Evolutionary conservation across 2,329 filamentous ascomycete genomes (phyloP), one percentile per base, ranked within the genome.

Genomic region (Macrophomina tecta): DNA sequence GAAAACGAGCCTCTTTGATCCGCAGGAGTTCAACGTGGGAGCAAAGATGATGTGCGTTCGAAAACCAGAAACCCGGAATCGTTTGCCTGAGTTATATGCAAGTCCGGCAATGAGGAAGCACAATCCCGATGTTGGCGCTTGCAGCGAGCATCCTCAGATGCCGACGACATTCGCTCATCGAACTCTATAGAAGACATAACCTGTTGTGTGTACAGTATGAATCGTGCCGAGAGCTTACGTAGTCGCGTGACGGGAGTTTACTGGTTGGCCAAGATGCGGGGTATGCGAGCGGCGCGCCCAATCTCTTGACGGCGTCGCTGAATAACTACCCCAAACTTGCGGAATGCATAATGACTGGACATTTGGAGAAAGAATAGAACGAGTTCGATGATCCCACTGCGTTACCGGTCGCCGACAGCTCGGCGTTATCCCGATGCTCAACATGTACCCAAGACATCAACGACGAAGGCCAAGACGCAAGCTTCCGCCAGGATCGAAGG

Each of bases 261-360:
- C 38, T 58, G 36, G 53, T 14, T 30, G 36, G 53, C 53, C 53
- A 58, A 58, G 53, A 58, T 58, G 53, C 53, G 53, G 53, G 53
- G 53, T 58, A 58, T 42, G 52, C 8, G 36, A 36, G 9, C 18
- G 36, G 53, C 18, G 23, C 4, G 51, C 7, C 34, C 30, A 55
- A 36, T 18, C 8, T 55, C 52, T 55, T 38, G 52, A 36, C 32
- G 7, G 16, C 11, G 3, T 55, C 52, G 52, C 14, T 38, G 52
- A 55, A 55, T 55, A 40, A 18, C 16, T 36, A 4, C 51, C 32
- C 12, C 7, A 36, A 5, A 55, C 2, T 14, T 12, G 16, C 32
- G 1, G 16, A 16, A 3, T 32, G 8, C 32, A 38, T 9, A 23
- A 30, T 18, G 4, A 7, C 52, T 6, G 14, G 9, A 9, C 16